phyloP scores from a whole-genome alignment of 2,329 filamentous ascomycete genomes.

The Sporothrix schenckii region DNA sequence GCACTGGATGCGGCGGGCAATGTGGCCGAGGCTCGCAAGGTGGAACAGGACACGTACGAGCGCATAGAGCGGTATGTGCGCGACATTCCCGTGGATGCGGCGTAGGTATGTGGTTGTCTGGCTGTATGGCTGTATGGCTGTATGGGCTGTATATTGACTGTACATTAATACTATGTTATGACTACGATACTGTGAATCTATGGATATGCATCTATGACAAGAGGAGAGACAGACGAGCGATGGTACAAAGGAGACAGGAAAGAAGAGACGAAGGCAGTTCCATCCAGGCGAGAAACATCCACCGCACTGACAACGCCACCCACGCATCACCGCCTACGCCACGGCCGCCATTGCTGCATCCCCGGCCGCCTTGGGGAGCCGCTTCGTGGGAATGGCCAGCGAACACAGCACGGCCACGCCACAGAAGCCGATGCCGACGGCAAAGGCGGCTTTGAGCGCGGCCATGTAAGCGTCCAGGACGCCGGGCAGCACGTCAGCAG shows the following conservation, averaged over 20 bases:
- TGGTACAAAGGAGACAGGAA: background rate
- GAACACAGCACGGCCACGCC: background rate
- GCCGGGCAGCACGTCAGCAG: constrained; percentile 48
- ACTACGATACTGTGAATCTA: background rate
- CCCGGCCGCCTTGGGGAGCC: background rate
- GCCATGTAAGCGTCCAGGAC: constrained; percentile 61
- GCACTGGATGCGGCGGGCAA: constrained; percentile 5
- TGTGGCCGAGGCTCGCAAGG: background rate
- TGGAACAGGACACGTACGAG: constrained; percentile 1
- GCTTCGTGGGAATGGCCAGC: constrained; percentile 6
- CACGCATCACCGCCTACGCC: background rate
- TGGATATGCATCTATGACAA: background rate
- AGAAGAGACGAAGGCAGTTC: background rate
- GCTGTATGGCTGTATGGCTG: background rate
- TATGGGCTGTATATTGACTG: background rate
- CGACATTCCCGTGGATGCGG: constrained; percentile 1
- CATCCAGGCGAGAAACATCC: background rate
- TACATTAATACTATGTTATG: background rate
- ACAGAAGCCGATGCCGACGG: constrained; percentile 18
- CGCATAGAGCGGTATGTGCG: constrained; percentile 7
- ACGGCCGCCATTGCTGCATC: background rate
- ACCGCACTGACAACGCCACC: background rate
- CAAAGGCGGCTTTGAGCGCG: constrained; percentile 41
- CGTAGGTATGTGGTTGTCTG: background rate
- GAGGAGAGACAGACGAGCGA: background rate